Evolutionary conservation across 2,329 filamentous ascomycete genomes (phyloP).

Genomic region (Cladosporium oxysporum): DNA sequence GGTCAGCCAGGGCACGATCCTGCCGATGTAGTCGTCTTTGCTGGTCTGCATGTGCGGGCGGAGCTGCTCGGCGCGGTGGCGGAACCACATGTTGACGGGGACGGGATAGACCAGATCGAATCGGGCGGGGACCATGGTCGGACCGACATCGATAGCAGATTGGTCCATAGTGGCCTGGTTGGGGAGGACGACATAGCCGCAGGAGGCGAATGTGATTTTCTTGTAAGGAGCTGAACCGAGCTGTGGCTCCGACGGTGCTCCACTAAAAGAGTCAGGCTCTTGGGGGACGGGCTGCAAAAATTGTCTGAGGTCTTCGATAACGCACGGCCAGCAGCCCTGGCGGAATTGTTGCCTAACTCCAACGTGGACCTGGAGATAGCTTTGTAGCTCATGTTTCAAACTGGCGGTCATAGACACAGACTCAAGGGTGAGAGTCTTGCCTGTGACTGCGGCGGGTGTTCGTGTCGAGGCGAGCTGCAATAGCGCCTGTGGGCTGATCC

Average conservation of each 20-base stretch:
- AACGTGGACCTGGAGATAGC: slow-evolving; percentile 14
- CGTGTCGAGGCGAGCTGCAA: slow-evolving; percentile 55
- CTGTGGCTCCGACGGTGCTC: slow-evolving; percentile 11
- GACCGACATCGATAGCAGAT: slow-evolving; percentile 31
- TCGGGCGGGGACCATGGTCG: slow-evolving; percentile 6
- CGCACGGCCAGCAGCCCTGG: slow-evolving; percentile 51
- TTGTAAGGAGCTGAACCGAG: slow-evolving; percentile 34
- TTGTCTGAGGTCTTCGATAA: slow-evolving; percentile 45
- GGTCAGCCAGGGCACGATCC: slow-evolving; percentile 30
- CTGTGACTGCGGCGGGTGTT: slow-evolving; percentile 26
- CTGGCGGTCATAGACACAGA: slow-evolving; percentile 65
- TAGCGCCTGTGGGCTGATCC: slow-evolving; percentile 62
- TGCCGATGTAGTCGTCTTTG: background rate
- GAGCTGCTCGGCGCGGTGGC: slow-evolving; percentile 36
- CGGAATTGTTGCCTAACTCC: slow-evolving; percentile 29
- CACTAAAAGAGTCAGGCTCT: slow-evolving; percentile 41
- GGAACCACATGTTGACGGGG: slow-evolving; percentile 32
- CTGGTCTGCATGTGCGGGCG: slow-evolving; percentile 36
- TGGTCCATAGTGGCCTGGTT: slow-evolving; percentile 35
- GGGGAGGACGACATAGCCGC: slow-evolving; percentile 58
- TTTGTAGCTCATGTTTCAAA: slow-evolving; percentile 20
- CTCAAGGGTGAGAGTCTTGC: slow-evolving; percentile 58
- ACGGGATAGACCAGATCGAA: slow-evolving; percentile 11
- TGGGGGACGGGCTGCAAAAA: slow-evolving; percentile 42
- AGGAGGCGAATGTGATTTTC: slow-evolving; percentile 58